These are phyloP conservation scores for Diaporthe eres DNA, from an alignment of 2,329 filamentous ascomycete genomes.

Conservation along the genomic window DNA sequence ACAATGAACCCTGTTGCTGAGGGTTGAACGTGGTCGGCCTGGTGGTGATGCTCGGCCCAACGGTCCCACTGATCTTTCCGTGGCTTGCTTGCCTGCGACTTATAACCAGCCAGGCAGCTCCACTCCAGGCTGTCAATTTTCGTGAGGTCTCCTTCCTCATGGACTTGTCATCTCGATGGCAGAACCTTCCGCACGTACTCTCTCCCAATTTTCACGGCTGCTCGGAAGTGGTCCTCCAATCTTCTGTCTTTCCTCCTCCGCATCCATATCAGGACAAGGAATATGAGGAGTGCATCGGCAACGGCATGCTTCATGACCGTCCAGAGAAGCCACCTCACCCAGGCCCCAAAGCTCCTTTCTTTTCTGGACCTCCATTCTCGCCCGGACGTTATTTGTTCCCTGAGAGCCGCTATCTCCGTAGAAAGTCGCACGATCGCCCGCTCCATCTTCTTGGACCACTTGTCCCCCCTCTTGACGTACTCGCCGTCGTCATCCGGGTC, in stretches of 20 bases:
- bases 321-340: constrained; percentile 81
- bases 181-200: constrained; percentile 73
- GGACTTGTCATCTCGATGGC: constrained; percentile 65
- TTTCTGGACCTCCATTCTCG: constrained; percentile 78
- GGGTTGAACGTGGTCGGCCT: background rate
- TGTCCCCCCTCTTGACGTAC: constrained; percentile 61
- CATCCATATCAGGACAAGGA: constrained; percentile 79
- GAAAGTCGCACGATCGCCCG: constrained; percentile 89
- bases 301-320: constrained; percentile 79
- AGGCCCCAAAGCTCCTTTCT: constrained; percentile 75
- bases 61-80: background rate
- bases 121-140: background rate
- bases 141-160: background rate
- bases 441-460: constrained; percentile 88
- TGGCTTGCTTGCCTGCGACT: background rate
- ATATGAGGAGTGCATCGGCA: constrained; percentile 77
- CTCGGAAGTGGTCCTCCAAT: constrained; percentile 80
- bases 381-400: constrained; percentile 88
- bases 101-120: background rate
- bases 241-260: constrained; percentile 78
- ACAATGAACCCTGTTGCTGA: background rate
- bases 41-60: background rate
- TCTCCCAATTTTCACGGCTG: constrained; percentile 68
- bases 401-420: constrained; percentile 89
- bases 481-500: constrained; percentile 56